Conservation (phyloP, 1,284 basidiomycete species). For the Ganoderma multipileum region DNA sequence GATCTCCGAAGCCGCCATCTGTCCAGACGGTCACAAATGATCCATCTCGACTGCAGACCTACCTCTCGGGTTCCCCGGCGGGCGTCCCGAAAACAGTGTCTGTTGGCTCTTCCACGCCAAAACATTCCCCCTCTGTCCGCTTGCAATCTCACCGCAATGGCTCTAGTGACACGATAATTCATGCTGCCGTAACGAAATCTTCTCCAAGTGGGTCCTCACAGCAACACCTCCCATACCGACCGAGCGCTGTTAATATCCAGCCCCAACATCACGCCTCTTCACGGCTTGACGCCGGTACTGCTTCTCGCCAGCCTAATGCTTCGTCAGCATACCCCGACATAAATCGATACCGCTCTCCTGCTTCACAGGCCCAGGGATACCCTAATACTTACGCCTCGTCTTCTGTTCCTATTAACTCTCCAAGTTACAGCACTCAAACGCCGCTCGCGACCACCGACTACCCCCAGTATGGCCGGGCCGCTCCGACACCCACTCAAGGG, state of each 20-base stretch:
- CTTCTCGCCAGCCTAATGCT: conserved; percentile 24
- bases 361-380: conserved; percentile 34
- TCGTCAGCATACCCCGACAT: conserved; percentile 41
- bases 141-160: conserved; percentile 39
- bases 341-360: conserved; percentile 40
- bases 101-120: conserved; percentile 34
- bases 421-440: conserved; percentile 24
- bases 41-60: conserved; percentile 17
- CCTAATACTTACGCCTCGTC: conserved; percentile 27
- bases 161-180: conserved; percentile 41
- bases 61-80: conserved; percentile 30
- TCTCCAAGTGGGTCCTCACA: conserved; percentile 32
- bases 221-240: conserved; percentile 35
- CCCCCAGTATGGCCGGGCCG: conserved; percentile 18
- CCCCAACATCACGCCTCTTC: conserved; percentile 30
- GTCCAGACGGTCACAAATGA: conserved; percentile 22
- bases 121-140: conserved; percentile 37
- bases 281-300: conserved; percentile 29
- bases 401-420: conserved; percentile 24
- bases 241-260: conserved; percentile 32
- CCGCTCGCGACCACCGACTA: conserved; percentile 21
- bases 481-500: conserved; percentile 12
- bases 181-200: conserved; percentile 30
- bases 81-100: conserved; percentile 23
- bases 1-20: conserved; percentile 29